phyloP scores from a whole-genome alignment of 345 rosid genomes.

The Orychophragmus violaceus region DNA sequence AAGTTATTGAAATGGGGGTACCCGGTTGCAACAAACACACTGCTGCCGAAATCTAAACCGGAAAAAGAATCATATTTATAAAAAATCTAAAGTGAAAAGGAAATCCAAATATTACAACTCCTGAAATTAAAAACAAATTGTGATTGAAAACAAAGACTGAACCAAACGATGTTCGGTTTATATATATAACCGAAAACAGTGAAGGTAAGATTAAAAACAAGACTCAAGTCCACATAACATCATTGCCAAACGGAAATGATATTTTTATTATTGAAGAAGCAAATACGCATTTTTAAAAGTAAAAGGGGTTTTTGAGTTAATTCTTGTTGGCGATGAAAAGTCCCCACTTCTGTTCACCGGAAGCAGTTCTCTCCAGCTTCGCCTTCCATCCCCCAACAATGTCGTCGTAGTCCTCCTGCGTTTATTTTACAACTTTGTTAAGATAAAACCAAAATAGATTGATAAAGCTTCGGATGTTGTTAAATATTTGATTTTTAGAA shows the following conservation, averaged over 20 bases:
- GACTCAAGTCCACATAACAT: background rate
- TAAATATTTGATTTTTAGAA: background rate
- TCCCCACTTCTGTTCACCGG: slow-evolving; percentile 83
- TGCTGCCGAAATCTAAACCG: background rate
- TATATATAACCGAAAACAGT: background rate
- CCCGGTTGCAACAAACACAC: background rate
- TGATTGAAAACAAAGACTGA: background rate
- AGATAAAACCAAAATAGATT: background rate
- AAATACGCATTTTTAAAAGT: background rate
- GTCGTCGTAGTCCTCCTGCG: slow-evolving; percentile 76
- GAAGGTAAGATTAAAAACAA: background rate
- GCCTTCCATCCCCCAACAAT: slow-evolving; percentile 83
- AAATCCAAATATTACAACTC: background rate
- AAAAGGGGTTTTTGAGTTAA: background rate
- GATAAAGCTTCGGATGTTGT: background rate
- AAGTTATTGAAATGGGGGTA: background rate
- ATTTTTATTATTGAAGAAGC: slow-evolving; percentile 8
- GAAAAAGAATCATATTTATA: no score
- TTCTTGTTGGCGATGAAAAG: slow-evolving; percentile 52
- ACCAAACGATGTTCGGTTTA: background rate
- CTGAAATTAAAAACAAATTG: background rate
- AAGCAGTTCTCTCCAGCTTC: slow-evolving; percentile 53
- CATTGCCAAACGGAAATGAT: slow-evolving; percentile 1
- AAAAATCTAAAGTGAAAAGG: background rate
- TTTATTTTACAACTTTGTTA: background rate